phyloP scores from a whole-genome alignment of 1,139 yeast species.

The Candida sanyaensis region DNA sequence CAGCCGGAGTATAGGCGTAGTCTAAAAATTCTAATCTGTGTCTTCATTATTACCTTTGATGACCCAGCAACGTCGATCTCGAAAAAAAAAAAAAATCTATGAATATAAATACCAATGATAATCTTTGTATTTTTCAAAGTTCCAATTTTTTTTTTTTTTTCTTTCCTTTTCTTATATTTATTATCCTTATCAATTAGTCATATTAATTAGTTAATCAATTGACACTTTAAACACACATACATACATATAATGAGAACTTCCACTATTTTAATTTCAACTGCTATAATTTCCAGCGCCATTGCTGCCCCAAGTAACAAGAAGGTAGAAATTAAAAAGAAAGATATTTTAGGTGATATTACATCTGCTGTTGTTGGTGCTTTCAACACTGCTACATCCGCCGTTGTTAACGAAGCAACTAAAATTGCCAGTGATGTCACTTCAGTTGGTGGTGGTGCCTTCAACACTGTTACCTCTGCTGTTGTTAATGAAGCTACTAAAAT shows the following conservation, averaged over 20 bases:
- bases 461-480: conserved; percentile 7
- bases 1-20: too few relatives aligned
- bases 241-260: conserved; percentile 4
- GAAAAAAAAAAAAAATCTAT: too few relatives aligned
- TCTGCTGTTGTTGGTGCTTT: not conserved
- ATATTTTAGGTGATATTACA: conserved; percentile 2
- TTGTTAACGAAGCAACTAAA: conserved; percentile 1
- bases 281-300: conserved; percentile 3
- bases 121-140: too few relatives aligned
- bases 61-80: too few relatives aligned
- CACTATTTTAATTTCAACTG: not conserved
- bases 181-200: not conserved
- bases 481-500: not conserved
- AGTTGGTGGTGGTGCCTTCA: not conserved
- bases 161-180: not conserved
- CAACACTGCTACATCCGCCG: not conserved
- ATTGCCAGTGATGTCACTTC: conserved; percentile 2
- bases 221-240: not conserved
- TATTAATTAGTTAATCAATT: not conserved
- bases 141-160: conserved; percentile 5
- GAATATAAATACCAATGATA: too few relatives aligned
- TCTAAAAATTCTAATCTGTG: too few relatives aligned
- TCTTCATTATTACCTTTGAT: too few relatives aligned
- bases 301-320: not conserved
- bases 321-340: not conserved